Evolutionary conservation across 805 yeast genomes (phyloP), one percentile per base, ranked within the genome.

Genomic region (Wickerhamiella qilinensis): DNA sequence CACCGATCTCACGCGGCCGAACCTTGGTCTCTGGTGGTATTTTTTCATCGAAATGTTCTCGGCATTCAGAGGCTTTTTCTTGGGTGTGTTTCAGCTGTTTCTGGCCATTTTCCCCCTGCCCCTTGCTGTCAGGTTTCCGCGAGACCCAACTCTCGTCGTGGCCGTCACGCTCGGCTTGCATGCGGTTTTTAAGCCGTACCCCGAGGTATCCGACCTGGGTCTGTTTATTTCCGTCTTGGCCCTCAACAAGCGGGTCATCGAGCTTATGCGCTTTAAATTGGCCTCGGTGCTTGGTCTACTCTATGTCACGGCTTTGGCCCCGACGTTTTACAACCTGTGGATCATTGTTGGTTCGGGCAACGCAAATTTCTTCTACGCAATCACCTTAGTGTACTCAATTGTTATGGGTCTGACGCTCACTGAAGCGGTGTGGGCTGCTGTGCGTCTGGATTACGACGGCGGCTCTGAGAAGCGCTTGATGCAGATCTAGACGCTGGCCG

Each of bases 1-100:
- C 49, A 67, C 67, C 29, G 86, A 83, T 45, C 72, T 85, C 43
- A 67, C 76, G 4, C 36, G 45, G 33, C 98, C 98, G 20, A 91
- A 91, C 58, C 57, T 91, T 46, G 98, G 98, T 1, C 63, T 91
- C 17, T 91, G 99, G 99, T 91, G 99, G 99, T 91, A 91, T 62
- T 75, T 86, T 50, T 91, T 91, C 64, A 80, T 88, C 31, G 98
- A 91, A 58, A 81, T 91, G 73, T 91, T 91, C 59, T 91, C 79
- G 39, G 80, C 75, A 53, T 91, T 88, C 65, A 69, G 77, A 21
- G 75, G 82, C 17, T 85, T 91, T 52, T 91, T 81, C 64, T 61
- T 77, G 30, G 75, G 84, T 9, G 77, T 85, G 17, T 91, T 86
- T 72, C 86, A 85, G 51, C 51, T 86, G 34, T 84, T 76, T 58